These are phyloP conservation scores for Abrus precatorius DNA, from an alignment of 306 rosid species.

Conservation along the genomic window DNA sequence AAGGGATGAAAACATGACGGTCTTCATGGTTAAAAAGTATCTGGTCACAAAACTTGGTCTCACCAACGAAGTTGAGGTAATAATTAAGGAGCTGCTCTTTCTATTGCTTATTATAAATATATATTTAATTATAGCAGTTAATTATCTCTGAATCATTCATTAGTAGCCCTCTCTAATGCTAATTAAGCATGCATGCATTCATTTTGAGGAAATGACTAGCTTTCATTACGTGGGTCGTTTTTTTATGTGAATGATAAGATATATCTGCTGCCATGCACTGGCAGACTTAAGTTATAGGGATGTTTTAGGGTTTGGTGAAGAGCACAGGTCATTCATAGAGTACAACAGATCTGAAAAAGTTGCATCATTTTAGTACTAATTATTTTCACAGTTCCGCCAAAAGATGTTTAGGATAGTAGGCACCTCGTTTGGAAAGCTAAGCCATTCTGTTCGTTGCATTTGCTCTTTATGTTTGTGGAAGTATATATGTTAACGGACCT, in stretches of 20 bases:
- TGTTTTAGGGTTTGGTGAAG: conserved; percentile 39
- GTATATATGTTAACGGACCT: too few relatives aligned
- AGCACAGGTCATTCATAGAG: conserved; percentile 20
- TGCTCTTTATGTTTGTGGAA: too few relatives aligned
- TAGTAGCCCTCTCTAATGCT: not conserved
- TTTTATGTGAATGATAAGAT: conserved; percentile 38
- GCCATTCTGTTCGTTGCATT: not conserved
- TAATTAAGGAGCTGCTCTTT: conserved; percentile 8
- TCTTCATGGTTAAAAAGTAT: conserved; percentile 73
- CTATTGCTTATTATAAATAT: not conserved
- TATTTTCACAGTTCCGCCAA: not conserved
- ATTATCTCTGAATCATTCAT: not conserved
- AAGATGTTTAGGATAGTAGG: not conserved
- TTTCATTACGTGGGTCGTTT: conserved; percentile 49
- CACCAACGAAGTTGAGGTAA: conserved; percentile 74
- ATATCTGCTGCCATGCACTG: conserved; percentile 46
- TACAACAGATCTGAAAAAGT: conserved; percentile 6
- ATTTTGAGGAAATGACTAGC: conserved; percentile 47
- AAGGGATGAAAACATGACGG: conserved; percentile 75
- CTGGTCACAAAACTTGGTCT: conserved; percentile 78
- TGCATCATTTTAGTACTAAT: conserved; percentile 16
- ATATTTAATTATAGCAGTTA: conserved; percentile 4
- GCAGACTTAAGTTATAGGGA: not conserved
- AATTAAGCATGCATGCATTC: conserved; percentile 55
- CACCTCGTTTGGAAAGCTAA: conserved; percentile 15